Base-by-base conservation (phyloP, 1,284 basidiomycete genomes). In the Ceratobasidium sp. region DNA sequence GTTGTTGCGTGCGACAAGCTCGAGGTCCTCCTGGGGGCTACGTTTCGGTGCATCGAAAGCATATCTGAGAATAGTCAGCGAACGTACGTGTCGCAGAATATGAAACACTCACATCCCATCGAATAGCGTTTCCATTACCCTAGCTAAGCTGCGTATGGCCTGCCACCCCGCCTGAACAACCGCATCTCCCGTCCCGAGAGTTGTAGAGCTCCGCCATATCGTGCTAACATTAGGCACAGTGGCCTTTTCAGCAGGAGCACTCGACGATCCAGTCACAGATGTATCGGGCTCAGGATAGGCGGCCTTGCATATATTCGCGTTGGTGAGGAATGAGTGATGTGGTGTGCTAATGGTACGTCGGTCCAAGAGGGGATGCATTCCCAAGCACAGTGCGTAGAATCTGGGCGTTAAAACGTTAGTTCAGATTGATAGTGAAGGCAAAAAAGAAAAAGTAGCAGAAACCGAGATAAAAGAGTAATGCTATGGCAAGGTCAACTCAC, bases 341-440 rank as follows among this genome's bases (percentile, higher is more conserved):
- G 67, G 67, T 1, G 67, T 71, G 35, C 55, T 59, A 14, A 71
- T 50, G 28, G 49, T 59, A 2, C 46, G 67, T n/a, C 43, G 23
- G 32, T 71, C 67, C 55, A 71, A 59, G 4, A 71, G 18, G 16
- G 67, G 67, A 50, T 71, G 67, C 57, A 71, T 58, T 30, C 67
- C 67, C 67, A 71, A 49, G 26, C 67, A 71, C 1, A 30, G 59
- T 6, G 67, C 55, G 4, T 21, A n/a, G n/a, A 59, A 59, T 30
- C 67, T 71, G 41, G 14, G 5, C 26, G 23, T 38, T 38, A 38
- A 11, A 38, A 38, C 35, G 11, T 4, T 13, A 28, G 26, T 58
- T 13, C 18, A 58, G 28, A n/a, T 35, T 30, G 28, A 18, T 13
- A 21, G 55, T 54, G 52, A 16, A 21, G 21, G 28, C 26, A 5